Conservation (phyloP, 768 basidiomycete genomes). For the Tricholoma furcatifolium region DNA sequence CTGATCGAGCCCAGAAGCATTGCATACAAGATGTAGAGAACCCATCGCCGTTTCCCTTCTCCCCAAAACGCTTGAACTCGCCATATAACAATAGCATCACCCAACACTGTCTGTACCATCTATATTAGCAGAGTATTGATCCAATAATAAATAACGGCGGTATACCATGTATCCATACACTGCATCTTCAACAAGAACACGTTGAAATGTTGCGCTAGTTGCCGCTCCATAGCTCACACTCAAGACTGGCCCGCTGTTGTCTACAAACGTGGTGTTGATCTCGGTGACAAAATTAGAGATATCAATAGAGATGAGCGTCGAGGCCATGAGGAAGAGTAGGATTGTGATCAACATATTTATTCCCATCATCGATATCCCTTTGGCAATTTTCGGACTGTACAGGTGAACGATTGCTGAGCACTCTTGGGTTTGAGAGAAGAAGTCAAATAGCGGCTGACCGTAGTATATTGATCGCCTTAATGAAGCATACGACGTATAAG, state of each 20-base stretch:
- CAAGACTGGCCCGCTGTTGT: background rate
- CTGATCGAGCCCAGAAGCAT: slow-evolving; percentile 4
- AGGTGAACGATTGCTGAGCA: background rate
- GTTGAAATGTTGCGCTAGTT: slow-evolving; percentile 1
- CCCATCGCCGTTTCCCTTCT: slow-evolving; percentile 5
- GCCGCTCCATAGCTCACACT: slow-evolving; percentile 2
- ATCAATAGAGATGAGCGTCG: slow-evolving; percentile 3
- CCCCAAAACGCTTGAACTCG: slow-evolving; percentile 6
- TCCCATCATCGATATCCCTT: background rate
- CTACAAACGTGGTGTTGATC: slow-evolving; percentile 5
- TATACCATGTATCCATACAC: slow-evolving; percentile 7
- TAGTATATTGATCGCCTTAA: slow-evolving; percentile 5
- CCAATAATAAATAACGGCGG: background rate
- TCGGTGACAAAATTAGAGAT: slow-evolving; percentile 4
- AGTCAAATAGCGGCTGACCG: background rate
- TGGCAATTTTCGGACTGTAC: background rate
- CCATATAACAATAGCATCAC: slow-evolving; percentile 10
- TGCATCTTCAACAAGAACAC: slow-evolving; percentile 4
- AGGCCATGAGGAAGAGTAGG: slow-evolving; percentile 5
- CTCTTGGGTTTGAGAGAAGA: background rate
- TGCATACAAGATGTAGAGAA: background rate
- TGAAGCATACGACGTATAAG: slow-evolving; percentile 1
- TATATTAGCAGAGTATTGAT: background rate
- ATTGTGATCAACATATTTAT: slow-evolving; percentile 9
- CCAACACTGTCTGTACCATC: slow-evolving; percentile 4